Evolutionary conservation across 164 flowering plant genomes (phyloP).

Genomic region (Dillenia turbinata): DNA sequence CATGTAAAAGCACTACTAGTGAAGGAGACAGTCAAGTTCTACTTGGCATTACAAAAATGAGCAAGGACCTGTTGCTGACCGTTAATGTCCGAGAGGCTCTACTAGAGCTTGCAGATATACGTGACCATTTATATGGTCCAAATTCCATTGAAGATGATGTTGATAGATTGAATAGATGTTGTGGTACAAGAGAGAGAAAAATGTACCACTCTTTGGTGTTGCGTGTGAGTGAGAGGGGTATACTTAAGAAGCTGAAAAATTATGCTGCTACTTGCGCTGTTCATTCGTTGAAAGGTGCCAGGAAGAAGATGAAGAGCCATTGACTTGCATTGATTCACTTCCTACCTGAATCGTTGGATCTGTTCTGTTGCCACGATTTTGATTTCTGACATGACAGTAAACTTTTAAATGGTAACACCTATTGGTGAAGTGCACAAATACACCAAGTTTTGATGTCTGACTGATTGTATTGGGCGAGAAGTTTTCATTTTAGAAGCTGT

Average conservation of each 20-base stretch:
- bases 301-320: slow-evolving; percentile 17
- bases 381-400: too few species aligned
- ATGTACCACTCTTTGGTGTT: slow-evolving; percentile 61
- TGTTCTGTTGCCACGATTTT: too few species aligned
- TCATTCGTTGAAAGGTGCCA: slow-evolving; percentile 4
- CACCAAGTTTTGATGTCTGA: too few species aligned
- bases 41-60: slow-evolving; percentile 22
- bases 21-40: slow-evolving; percentile 13
- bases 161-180: slow-evolving; percentile 28
- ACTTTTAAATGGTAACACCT: too few species aligned
- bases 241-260: slow-evolving; percentile 54
- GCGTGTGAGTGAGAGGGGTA: slow-evolving; percentile 77
- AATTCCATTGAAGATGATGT: slow-evolving; percentile 53
- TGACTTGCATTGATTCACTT: not conserved
- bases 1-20: slow-evolving; percentile 14
- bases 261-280: slow-evolving; percentile 31
- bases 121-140: slow-evolving; percentile 60
- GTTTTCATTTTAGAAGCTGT: too few species aligned
- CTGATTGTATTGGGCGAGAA: too few species aligned
- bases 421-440: too few species aligned
- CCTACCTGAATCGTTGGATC: too few species aligned
- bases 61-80: slow-evolving; percentile 44
- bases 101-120: slow-evolving; percentile 57
- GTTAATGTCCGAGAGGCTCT: slow-evolving; percentile 51
- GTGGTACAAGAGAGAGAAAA: slow-evolving; percentile 38